Conservation (phyloP, 495 filamentous ascomycete genomes). For the Penicillium lagena region DNA sequence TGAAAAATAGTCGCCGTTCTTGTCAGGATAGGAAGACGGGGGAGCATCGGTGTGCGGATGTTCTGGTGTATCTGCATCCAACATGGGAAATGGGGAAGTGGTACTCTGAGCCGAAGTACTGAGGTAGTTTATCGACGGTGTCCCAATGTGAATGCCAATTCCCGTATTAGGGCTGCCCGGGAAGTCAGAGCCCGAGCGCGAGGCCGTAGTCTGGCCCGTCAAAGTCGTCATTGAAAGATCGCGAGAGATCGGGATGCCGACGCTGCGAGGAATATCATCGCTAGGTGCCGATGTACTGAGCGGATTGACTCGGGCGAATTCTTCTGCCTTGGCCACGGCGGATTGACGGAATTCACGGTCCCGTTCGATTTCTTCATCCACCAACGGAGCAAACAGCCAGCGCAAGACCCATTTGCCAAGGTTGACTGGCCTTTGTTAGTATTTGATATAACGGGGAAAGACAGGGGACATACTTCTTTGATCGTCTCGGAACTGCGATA, state of each 20-base stretch:
- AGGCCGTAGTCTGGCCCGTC: conserved; percentile 6
- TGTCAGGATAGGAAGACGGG: conserved; percentile 41
- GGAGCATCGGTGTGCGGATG: conserved; percentile 37
- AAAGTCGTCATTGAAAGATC: conserved; percentile 47
- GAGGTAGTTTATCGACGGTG: conserved; percentile 16
- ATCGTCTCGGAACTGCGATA: conserved; percentile 78
- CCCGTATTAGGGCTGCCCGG: conserved; percentile 57
- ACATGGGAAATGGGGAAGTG: conserved; percentile 15
- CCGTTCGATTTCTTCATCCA: conserved; percentile 80
- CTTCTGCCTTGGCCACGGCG: conserved; percentile 55
- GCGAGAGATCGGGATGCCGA: conserved; percentile 35
- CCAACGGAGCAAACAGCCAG: conserved; percentile 83
- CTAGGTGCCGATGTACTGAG: conserved; percentile 59
- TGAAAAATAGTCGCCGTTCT: conserved; percentile 63
- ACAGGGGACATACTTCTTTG: conserved; percentile 69
- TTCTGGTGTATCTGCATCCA: conserved; percentile 14
- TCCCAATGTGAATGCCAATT: conserved; percentile 30
- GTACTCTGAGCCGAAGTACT: conserved; percentile 23
- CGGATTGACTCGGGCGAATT: conserved; percentile 45
- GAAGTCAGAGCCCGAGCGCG: conserved; percentile 57
- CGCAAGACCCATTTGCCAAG: conserved; percentile 95
- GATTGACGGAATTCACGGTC: conserved; percentile 67
- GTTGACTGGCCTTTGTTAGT: conserved; percentile 60
- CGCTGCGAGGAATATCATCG: conserved; percentile 41
- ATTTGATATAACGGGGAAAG: neutral